A percentile compares a stretch with the other conserved stretches of the same genome.
phyloP scores from a whole-genome alignment of 805 yeast genomes.

The Candida parachauliodes region DNA sequence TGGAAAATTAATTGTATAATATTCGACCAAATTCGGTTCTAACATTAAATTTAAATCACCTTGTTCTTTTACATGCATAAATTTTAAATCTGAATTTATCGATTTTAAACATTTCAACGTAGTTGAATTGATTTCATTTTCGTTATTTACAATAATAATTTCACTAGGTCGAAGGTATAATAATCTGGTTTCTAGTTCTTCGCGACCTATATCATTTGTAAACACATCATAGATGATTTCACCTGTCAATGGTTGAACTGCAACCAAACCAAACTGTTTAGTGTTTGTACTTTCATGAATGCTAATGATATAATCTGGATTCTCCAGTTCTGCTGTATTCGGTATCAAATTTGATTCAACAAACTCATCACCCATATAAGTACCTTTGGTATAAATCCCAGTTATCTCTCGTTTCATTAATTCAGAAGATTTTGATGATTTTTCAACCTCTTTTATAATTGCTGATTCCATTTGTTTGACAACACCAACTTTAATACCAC shows the following conservation, averaged over 20 bases:
- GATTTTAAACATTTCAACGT: slow-evolving; percentile 8
- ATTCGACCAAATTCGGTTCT: slow-evolving; percentile 18
- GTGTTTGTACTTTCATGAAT: slow-evolving; percentile 23
- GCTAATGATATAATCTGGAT: slow-evolving; percentile 41
- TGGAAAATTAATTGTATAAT: slow-evolving; percentile 20
- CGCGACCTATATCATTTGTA: slow-evolving; percentile 52
- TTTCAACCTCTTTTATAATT: slow-evolving; percentile 60
- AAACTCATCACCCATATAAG: slow-evolving; percentile 65
- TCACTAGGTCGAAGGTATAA: slow-evolving; percentile 77
- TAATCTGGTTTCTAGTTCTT: slow-evolving; percentile 69
- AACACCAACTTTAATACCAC: slow-evolving; percentile 80
- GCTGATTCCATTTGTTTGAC: slow-evolving; percentile 84
- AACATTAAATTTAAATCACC: slow-evolving; percentile 4
- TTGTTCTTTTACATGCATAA: slow-evolving; percentile 8
- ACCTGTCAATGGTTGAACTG: slow-evolving; percentile 72
- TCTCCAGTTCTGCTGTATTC: slow-evolving; percentile 31
- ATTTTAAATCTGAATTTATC: slow-evolving; percentile 11
- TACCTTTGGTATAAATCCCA: slow-evolving; percentile 75
- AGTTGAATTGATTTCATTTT: slow-evolving; percentile 28
- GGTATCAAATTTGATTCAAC: slow-evolving; percentile 15
- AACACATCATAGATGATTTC: slow-evolving; percentile 72
- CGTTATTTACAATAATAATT: slow-evolving; percentile 41
- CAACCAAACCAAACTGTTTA: slow-evolving; percentile 44
- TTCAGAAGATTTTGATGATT: slow-evolving; percentile 30
- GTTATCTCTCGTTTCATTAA: slow-evolving; percentile 69